Base-by-base conservation (phyloP, 2,329 filamentous ascomycete genomes). In the Diaporthe capsici region DNA sequence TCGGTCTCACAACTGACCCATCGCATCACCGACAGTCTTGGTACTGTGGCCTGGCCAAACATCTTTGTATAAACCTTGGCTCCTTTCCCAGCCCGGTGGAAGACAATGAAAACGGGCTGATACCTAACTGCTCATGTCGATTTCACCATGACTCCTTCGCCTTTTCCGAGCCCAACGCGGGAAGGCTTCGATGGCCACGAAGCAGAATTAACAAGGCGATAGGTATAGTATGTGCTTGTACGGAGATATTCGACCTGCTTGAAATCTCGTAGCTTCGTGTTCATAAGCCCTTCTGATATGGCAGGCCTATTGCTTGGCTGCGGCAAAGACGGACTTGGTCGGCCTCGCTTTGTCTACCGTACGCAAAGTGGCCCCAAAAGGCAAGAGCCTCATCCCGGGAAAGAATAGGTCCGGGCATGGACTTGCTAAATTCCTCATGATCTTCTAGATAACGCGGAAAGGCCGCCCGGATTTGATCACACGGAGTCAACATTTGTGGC, bases 1-100 rank as follows among this genome's bases (percentile, higher is more conserved):
- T 67, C 61, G 44, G 61, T 51, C 39, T 65, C 60, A 51, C 61
- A 51, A 37, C 10, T 49, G 61, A 65, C 15, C 44, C 17, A n/a
- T 17, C 28, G n/a, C 20, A 25, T 34, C 28, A 65, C 39, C 25
- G 61, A 51, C 28, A 25, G 44, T 34, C 63, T 51, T 44, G 37
- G 28, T 49, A 22, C 10, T n/a, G 17, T 34, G 17, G 39, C 5
- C 17, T 31, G 17, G 20, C 42, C 20, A 34, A 34, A n/a, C 3
- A 22, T 13, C 6, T 20, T 37, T 17, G 5, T 37, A 65, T 34
- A 49, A 65, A 65, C 2, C 42, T 65, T 49, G 61, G 61, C 42
- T 20, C 2, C 17, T 47, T 49, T 2, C 25, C 17, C 12, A 22
- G 8, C 1, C 12, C 15, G 1, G 20, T 7, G 28, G 3, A 6